Percentiles rank a stretch among this genome's conserved stretches.
These are phyloP conservation scores for Selenicereus undatus DNA, from an alignment of 148 eudicot species.

Conservation along the genomic window DNA sequence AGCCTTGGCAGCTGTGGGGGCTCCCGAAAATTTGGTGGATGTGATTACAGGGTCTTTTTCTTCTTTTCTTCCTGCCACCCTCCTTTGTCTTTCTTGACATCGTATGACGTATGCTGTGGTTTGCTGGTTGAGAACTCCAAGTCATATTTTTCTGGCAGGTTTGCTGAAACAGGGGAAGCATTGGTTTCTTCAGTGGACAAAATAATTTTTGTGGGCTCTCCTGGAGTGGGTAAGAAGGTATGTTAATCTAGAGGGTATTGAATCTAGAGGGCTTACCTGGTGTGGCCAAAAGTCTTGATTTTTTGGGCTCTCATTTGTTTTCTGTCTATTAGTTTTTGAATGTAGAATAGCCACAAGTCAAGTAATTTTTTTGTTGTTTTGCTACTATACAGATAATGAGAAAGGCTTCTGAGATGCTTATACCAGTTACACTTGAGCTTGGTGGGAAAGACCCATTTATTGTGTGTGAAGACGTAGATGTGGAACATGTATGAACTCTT, in stretches of 20 bases:
- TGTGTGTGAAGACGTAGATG: slow-evolving; percentile 95
- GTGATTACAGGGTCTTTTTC: slow-evolving; percentile 84
- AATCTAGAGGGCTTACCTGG: slow-evolving; percentile 67
- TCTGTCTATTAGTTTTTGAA: neutral
- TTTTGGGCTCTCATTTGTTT: neutral
- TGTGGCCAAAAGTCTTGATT: slow-evolving; percentile 55
- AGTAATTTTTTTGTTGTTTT: slow-evolving; percentile 6
- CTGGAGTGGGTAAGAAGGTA: slow-evolving; percentile 95
- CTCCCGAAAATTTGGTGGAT: slow-evolving; percentile 98
- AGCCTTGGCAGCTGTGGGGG: slow-evolving; percentile 98
- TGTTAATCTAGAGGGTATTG: slow-evolving; percentile 10
- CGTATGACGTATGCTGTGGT: neutral
- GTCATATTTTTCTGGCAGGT: slow-evolving; percentile 43
- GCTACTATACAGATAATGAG: slow-evolving; percentile 70
- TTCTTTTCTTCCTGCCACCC: slow-evolving; percentile 9
- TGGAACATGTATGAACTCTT: slow-evolving; percentile 63
- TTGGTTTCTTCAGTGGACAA: slow-evolving; percentile 95
- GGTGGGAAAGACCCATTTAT: slow-evolving; percentile 99
- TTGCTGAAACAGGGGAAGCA: slow-evolving; percentile 99
- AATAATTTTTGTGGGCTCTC: slow-evolving; percentile 98
- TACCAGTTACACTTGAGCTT: slow-evolving; percentile 97
- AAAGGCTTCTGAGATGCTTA: slow-evolving; percentile 85
- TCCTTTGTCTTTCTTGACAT: neutral
- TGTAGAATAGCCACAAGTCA: neutral
- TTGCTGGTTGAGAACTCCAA: slow-evolving; percentile 13